Evolutionary conservation across 2,329 filamentous ascomycete genomes (phyloP).

Genomic region (Fusarium pseudonygamai): DNA sequence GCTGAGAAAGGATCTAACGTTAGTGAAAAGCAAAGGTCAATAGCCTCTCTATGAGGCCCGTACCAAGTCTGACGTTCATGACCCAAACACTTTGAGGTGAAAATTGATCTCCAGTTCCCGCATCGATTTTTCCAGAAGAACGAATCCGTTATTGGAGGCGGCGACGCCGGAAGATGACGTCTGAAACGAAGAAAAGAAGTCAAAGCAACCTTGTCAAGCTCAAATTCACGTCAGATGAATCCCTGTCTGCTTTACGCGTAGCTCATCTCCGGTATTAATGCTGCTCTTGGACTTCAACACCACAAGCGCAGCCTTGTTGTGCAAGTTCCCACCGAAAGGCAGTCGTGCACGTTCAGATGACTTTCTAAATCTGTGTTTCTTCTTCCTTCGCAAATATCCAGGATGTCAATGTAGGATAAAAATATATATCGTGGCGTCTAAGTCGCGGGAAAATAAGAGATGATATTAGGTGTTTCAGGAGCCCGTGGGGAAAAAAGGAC

Average conservation of each 20-base stretch:
- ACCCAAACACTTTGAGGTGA: neutral
- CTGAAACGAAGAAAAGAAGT: conserved; percentile 35
- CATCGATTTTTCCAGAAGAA: neutral
- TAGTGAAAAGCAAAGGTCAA: conserved; percentile 6
- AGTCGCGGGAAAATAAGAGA: conserved; percentile 9
- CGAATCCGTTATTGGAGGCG: conserved; percentile 26
- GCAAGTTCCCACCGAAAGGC: neutral
- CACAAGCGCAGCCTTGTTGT: neutral
- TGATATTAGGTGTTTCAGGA: conserved; percentile 41
- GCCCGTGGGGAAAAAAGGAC: conserved; percentile 2
- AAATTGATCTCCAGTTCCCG: neutral
- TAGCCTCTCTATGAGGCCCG: neutral
- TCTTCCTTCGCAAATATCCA: neutral
- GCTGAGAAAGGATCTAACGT: conserved; percentile 1
- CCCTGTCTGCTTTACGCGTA: conserved; percentile 37
- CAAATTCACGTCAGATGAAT: conserved; percentile 43
- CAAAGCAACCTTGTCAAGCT: conserved; percentile 38
- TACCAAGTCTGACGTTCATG: neutral
- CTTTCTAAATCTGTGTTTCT: neutral
- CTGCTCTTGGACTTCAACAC: conserved; percentile 17
- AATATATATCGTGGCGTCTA: conserved; percentile 4
- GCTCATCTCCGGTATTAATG: conserved; percentile 44
- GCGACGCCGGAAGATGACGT: conserved; percentile 42
- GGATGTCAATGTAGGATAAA: neutral
- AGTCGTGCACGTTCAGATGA: neutral